Evolutionary conservation across 2,329 filamentous ascomycete species (phyloP), one percentile per base, ranked within the genome.

Genomic region (Xylariaceae sp.): DNA sequence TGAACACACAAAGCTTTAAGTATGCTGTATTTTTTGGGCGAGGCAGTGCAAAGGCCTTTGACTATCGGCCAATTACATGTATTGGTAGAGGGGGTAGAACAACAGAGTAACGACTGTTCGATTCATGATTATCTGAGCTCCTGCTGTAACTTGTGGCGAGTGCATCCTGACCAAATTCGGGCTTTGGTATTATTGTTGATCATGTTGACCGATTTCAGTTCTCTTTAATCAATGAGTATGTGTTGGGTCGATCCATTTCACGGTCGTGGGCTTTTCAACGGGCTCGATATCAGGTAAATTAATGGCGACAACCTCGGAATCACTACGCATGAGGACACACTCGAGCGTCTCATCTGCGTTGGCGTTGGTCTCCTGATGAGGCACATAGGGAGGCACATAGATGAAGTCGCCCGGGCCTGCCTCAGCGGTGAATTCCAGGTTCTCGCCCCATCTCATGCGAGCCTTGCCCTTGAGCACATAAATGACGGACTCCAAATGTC

Each of bases 301-400:
- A 43, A 75, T 66, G 7, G 72, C 73, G n/a, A 75, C 66, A 13
- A 73, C 72, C 60, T 75, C 71, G 40, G 67, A 66, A 59, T 74
- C 72, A 47, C 69, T 73, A 45, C 73, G 62, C 63, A 74, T 69
- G 38, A 74, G 63, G 31, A 71, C 71, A 63, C 73, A 75, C 52
- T 74, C 72, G 55, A 75, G 56, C 43, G 65, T 69, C 63, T 74
- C 71, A 51, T 73, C 66, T 48, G 67, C 66, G 33, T 60, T 62
- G 5, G 72, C 72, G 57, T 75, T 75, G 59, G 75, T 75, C 66
- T 75, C 72, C 61, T 76, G 73, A 60, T 76, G 73, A 38, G 73
- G 72, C 40, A 73, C 70, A 53, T 70, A 74, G 2, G 73, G 72
- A 36, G 73, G 73, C 28, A 75, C 72, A 56, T 70, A 76, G 48